Evolutionary conservation across 306 rosid genomes (phyloP), one percentile per base, ranked within the genome.

Genomic region (Pterocarpus santalinus): DNA sequence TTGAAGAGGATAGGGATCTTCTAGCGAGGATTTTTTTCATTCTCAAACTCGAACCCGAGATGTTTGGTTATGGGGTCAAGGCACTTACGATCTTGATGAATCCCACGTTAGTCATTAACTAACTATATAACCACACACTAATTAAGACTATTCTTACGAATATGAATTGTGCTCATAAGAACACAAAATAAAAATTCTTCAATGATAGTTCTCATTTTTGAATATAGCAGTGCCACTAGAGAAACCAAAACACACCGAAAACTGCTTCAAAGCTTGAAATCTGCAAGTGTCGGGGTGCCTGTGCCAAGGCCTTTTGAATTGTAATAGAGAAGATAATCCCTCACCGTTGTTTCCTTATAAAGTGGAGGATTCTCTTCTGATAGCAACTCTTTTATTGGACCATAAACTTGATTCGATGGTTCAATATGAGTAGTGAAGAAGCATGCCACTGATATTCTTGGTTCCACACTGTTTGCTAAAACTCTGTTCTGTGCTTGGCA

Each of bases 401-500:
- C 65, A 65, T 47, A 76, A 34, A 64, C 39, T 14, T 12, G 5
- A 14, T 51, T 9, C 16, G 2, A 47, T 32, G 80, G 72, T 5
- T 49, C 28, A 39, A 10, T 2, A 34, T 64, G 38, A 11, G 80
- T 76, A 15, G 49, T 34, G 80, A 76, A 64, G 64, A 76, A 76
- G 49, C 80, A 64, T 0, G 80, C 73, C 51, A 64, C 39, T 17
- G 80, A 76, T 76, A 49, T 49, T 34, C 80, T 76, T 65, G 81
- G 81, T 1, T 72, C 80, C 49, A n/a, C 28, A 2, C 5, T 6
- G 64, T 64, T 49, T 16, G 81, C 81, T 49, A 76, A 51, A 35
- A 76, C 73, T 51, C 73, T 76, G 52, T 76, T 51, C 73, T 76
- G 52, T 76, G 81, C 71, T 32, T 64, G 4, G 53, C 52, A 64